Conservation (phyloP, 2,329 filamentous ascomycete species). For the Xylariaceae sp. region DNA sequence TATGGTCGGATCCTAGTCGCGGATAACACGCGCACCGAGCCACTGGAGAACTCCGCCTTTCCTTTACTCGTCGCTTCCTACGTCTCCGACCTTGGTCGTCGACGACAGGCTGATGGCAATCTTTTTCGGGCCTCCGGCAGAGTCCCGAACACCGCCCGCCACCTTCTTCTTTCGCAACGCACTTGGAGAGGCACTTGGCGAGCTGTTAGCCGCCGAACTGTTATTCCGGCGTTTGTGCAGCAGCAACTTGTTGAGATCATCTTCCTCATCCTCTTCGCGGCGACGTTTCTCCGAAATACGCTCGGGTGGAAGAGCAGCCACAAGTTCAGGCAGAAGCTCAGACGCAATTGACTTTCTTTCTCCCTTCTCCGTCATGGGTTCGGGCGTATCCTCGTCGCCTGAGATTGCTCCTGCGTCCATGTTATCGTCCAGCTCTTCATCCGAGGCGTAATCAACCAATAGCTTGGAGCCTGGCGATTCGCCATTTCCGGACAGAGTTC, state of each 20-base stretch:
- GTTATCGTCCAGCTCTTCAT: conserved; percentile 73
- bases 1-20: conserved; percentile 20
- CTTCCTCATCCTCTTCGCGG: conserved; percentile 88
- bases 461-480: conserved; percentile 60
- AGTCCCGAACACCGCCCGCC: conserved; percentile 38
- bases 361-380: conserved; percentile 33
- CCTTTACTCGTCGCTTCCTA: conserved; percentile 16
- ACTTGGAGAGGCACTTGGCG: conserved; percentile 32
- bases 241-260: conserved; percentile 81
- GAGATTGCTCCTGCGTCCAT: conserved; percentile 43
- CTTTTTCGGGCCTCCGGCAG: conserved; percentile 44
- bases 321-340: conserved; percentile 62
- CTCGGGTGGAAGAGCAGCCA: conserved; percentile 61
- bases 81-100: conserved; percentile 33
- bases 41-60: conserved; percentile 13
- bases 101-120: conserved; percentile 55
- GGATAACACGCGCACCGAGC: conserved; percentile 15
- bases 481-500: conserved; percentile 50
- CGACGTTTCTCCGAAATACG: conserved; percentile 82
- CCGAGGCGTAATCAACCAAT: conserved; percentile 87
- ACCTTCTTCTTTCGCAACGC: conserved; percentile 43
- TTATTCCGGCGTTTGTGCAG: conserved; percentile 58
- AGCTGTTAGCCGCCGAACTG: conserved; percentile 43
- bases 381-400: conserved; percentile 27
- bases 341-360: conserved; percentile 33